A percentile compares a stretch with the other conserved stretches of the same genome.
Evolutionary conservation across 768 basidiomycete genomes (phyloP).

Genomic region (Naganishia onofrii): DNA sequence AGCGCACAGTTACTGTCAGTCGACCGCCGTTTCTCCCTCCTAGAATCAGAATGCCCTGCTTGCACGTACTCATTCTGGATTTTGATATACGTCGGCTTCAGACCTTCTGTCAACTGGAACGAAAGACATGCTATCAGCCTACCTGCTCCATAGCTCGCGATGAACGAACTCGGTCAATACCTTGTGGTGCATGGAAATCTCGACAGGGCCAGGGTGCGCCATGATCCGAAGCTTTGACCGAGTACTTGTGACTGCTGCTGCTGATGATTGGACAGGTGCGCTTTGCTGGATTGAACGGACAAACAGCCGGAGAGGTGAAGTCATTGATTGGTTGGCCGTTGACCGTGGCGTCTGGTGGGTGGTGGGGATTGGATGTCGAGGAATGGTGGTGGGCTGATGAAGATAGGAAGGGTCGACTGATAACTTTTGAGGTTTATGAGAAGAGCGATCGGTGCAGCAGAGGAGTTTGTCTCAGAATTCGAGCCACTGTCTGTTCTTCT

Average conservation of each 20-base stretch:
- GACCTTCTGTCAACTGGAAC: slow-evolving; percentile 49
- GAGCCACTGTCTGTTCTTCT: too few relatives aligned
- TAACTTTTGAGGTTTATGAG: too few relatives aligned
- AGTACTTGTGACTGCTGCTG: neutral
- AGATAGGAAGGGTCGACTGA: neutral
- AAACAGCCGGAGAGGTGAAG: slow-evolving; percentile 6
- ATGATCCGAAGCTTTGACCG: slow-evolving; percentile 25
- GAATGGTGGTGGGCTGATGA: neutral
- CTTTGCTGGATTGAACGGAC: slow-evolving; percentile 9
- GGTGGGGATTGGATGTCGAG: neutral
- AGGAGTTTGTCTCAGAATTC: too few relatives aligned
- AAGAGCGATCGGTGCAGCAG: too few relatives aligned
- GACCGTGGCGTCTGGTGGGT: too few relatives aligned
- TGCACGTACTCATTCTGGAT: slow-evolving; percentile 53
- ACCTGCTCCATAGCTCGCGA: neutral
- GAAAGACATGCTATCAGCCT: neutral
- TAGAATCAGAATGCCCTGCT: slow-evolving; percentile 11
- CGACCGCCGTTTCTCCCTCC: neutral
- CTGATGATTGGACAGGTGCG: neutral
- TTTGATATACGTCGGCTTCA: slow-evolving; percentile 48
- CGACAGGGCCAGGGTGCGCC: slow-evolving; percentile 47
- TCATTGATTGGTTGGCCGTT: slow-evolving; percentile 8
- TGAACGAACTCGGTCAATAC: slow-evolving; percentile 32
- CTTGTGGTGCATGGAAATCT: slow-evolving; percentile 49
- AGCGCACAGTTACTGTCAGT: neutral